Percentiles rank a stretch among this genome's conserved stretches.
These are phyloP conservation scores for Solanum ossicruentum DNA, from an alignment of 257 asterid genomes.

Conservation along the genomic window DNA sequence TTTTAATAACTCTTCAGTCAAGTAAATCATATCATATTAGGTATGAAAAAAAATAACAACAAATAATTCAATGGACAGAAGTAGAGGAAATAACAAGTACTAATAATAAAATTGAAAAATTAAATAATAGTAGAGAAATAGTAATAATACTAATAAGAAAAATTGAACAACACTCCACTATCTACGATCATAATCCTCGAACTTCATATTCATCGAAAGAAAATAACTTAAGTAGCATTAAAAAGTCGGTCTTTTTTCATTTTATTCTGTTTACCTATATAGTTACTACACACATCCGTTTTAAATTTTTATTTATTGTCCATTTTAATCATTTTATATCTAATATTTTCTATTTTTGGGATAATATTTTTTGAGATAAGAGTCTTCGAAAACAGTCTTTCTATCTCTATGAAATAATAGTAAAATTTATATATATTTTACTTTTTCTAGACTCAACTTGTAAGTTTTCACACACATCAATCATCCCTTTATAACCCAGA, in stretches of 20 bases:
- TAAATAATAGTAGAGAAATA: too few species aligned
- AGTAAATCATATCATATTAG: neutral
- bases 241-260: neutral
- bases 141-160: neutral
- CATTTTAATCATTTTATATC: too few species aligned
- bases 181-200: neutral
- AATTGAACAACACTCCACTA: neutral
- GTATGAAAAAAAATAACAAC: neutral
- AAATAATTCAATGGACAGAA: accelerated
- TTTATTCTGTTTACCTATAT: neutral
- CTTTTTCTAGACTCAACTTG: too few species aligned
- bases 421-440: too few species aligned
- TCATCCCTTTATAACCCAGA: neutral
- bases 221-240: neutral
- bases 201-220: too few species aligned
- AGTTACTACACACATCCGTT: neutral
- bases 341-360: too few species aligned
- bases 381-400: too few species aligned
- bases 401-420: too few species aligned
- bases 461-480: neutral
- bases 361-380: too few species aligned
- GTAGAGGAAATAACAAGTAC: neutral
- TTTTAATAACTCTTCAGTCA: neutral
- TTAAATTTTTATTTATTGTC: too few species aligned
- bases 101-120: too few species aligned